Evolutionary conservation across 2,329 filamentous ascomycete genomes (phyloP), one percentile per base, ranked within the genome.

Genomic region (Thyridium curvatum): DNA sequence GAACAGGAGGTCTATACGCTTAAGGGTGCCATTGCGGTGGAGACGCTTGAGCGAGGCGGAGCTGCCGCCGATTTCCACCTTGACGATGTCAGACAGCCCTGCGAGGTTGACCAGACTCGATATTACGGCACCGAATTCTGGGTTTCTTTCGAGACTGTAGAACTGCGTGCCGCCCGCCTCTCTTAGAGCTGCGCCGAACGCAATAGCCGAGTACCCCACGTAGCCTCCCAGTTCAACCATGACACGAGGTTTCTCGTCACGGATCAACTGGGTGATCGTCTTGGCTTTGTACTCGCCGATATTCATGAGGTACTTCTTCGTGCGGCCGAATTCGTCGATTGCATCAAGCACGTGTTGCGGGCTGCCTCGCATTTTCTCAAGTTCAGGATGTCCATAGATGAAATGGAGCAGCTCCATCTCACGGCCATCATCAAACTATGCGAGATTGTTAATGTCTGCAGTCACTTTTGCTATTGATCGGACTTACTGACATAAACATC

Each of bases 181-280:
- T 41, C 74, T 74, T 13, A 86, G 64, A 1, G 82, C 80, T 29
- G 78, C 70, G 33, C 77, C 84, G 52, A 90, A 91, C 2, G 88
- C 68, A 42, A 93, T 79, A 42, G 82, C 81, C 0, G 86, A 91
- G 65, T 93, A 93, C 32, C 86, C 86, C 15, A 89, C 72, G 58
- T 91, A 93, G 35, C 84, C 83, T 34, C 87, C 86, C 0, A 93
- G 70, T 55, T 94, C 86, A 34, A 91, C 71, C 36, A 51, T 45
- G 18, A 44, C 35, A 10, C 34, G 12, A 7, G 47, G 47, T 55
- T 82, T 84, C 35, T 72, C 64, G 45, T 84, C 66, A 15, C 66
- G 66, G 42, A 93, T 89, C 30, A 90, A 59, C 21, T 84, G 71
- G 8, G 72, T 72, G 2, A 91, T 77, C 38, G 88, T 82, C 45